A percentile compares a stretch with the other conserved stretches of the same genome.
Conservation (phyloP, 1,139 yeast species). For the Nakaseomyces delphensis region DNA sequence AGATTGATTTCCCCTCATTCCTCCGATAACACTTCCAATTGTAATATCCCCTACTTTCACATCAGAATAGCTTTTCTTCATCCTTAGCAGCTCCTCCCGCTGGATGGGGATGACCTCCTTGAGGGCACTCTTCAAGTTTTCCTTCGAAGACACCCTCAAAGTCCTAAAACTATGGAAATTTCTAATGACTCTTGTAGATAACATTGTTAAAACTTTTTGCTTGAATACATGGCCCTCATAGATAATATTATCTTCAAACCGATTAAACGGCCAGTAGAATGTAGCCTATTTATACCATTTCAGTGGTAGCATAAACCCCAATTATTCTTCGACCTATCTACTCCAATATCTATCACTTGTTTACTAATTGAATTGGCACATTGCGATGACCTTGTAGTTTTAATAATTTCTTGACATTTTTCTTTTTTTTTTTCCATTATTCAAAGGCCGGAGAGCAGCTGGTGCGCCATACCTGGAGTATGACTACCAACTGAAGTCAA, state of each 20-base stretch:
- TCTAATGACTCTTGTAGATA: not conserved
- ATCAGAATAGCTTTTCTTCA: conserved; percentile 33
- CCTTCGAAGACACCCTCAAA: not conserved
- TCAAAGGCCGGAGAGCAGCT: too few species aligned
- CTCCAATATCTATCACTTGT: too few species aligned
- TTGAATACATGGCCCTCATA: not conserved
- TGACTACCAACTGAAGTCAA: too few species aligned
- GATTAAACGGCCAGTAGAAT: too few species aligned
- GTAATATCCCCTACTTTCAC: conserved; percentile 37
- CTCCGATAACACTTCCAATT: conserved; percentile 41
- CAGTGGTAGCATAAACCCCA: not conserved
- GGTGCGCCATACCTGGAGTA: too few species aligned
- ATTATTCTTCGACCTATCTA: not conserved
- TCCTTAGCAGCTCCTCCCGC: conserved; percentile 33
- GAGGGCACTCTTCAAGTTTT: conserved; percentile 33
- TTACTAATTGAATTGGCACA: not conserved
- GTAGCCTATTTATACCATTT: not conserved
- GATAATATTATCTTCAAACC: too few species aligned
- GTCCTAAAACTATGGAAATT: not conserved
- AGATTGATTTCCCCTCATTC: conserved; percentile 47
- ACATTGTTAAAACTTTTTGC: not conserved
- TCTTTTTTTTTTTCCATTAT: not conserved
- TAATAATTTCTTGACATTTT: not conserved
- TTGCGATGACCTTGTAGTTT: conserved; percentile 1
- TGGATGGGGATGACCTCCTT: conserved; percentile 37